A percentile compares a stretch with the other conserved stretches of the same genome.
Evolutionary conservation across 441 rosid species (phyloP).

Genomic region (Breynia disticha): DNA sequence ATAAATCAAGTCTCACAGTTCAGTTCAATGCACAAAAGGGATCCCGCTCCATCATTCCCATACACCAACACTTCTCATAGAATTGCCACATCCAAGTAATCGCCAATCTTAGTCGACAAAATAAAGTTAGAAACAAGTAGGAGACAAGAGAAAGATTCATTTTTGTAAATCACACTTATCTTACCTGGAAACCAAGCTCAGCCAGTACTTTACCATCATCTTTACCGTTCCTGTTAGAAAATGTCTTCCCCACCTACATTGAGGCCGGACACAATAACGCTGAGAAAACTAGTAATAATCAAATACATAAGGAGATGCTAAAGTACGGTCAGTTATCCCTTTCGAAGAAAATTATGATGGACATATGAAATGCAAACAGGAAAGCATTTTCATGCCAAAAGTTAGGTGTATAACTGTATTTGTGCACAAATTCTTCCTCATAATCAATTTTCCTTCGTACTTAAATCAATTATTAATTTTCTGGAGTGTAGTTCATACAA

Average conservation of each 20-base stretch:
- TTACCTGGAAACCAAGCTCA: constrained; percentile 73
- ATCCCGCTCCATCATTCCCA: background rate
- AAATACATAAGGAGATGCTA: background rate
- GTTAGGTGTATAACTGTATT: background rate
- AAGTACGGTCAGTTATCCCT: background rate
- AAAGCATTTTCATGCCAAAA: background rate
- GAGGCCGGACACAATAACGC: background rate
- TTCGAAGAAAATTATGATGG: background rate
- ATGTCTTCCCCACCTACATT: constrained; percentile 70
- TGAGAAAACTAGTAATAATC: background rate
- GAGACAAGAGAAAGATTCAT: background rate
- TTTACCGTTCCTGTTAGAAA: constrained; percentile 54
- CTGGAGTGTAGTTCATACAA: background rate
- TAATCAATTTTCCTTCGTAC: background rate
- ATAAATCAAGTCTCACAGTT: background rate
- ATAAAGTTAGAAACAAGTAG: constrained; percentile 3
- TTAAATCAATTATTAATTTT: background rate
- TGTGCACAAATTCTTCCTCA: background rate
- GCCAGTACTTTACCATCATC: constrained; percentile 65
- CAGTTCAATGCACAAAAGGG: background rate
- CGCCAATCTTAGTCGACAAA: constrained; percentile 56
- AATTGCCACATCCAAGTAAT: constrained; percentile 86
- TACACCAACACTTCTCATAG: constrained; percentile 16
- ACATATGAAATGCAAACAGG: background rate
- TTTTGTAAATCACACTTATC: background rate